Base-by-base conservation (phyloP, 2,329 filamentous ascomycete genomes). In the Fusarium illudens region DNA sequence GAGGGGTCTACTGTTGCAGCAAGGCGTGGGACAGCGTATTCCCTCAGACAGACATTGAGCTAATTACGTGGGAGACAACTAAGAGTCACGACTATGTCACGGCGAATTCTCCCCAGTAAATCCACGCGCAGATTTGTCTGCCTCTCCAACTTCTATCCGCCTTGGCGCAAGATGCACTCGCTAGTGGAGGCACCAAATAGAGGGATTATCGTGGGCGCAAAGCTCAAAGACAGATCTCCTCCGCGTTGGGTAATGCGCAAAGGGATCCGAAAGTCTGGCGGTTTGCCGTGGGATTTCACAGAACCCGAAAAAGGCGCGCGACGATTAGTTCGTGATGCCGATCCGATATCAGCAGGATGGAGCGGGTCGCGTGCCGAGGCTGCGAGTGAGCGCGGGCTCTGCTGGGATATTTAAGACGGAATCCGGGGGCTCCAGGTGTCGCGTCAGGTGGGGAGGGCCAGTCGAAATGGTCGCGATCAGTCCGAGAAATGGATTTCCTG, bases 41-140 rank as follows among this genome's bases (percentile, higher is more conserved):
- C 64, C 68, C 61, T 70, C 75, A 75, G 64, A 69, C 64, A 67
- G 67, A 65, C 73, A 75, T 73, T 71, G 71, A 64, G 65, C 65
- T 73, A 71, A 73, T 78, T 77, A 78, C 76, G 74, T 74, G 69
- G 72, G 71, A 71, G 70, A 75, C 68, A 73, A 72, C 73, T 74
- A 76, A 71, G 69, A 72, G 59, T 77, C 75, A 79, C 75, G 71
- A 77, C 76, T 77, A 77, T 73, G 64, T 72, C 73, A 75, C 74
- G 64, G 62, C 68, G 67, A 66, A 62, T 52, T 71, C 63, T 65
- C 60, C 70, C 69, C 68, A 62, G 60, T 55, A 71, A 65, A 65
- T 74, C 51, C 70, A 60, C 58, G 68, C 71, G 60, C 59, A 73
- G 55, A 56, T 68, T 71, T 60, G 52, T 59, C 53, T 68, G 58